Percentiles rank a stretch among this genome's conserved stretches.
Evolutionary conservation across 495 filamentous ascomycete genomes (phyloP).

Genomic region (Aspergillus steynii): DNA sequence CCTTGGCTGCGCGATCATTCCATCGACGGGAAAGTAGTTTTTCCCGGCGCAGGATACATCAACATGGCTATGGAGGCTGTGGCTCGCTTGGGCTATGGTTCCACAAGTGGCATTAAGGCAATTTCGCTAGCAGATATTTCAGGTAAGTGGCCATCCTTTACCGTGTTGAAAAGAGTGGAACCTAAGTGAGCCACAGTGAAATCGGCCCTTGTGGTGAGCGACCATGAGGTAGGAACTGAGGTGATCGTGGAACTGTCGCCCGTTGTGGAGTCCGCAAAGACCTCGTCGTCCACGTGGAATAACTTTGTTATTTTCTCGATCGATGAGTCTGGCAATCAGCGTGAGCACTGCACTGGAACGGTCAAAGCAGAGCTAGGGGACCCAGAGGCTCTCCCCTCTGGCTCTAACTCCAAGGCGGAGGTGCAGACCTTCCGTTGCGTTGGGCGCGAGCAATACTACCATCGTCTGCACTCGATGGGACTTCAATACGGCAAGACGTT

Average conservation of each 20-base stretch:
- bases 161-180: background rate
- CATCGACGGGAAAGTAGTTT: constrained; percentile 4
- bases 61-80: constrained; percentile 5
- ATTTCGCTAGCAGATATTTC: background rate
- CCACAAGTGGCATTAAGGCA: background rate
- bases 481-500: background rate
- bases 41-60: constrained; percentile 8
- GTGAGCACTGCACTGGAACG: constrained; percentile 4
- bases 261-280: background rate
- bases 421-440: background rate
- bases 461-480: background rate
- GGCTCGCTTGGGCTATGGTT: background rate
- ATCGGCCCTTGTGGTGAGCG: background rate
- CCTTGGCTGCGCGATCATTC: constrained; percentile 6
- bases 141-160: background rate
- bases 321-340: background rate
- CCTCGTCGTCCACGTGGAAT: background rate
- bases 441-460: background rate
- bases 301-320: constrained; percentile 1
- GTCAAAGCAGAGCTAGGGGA: background rate
- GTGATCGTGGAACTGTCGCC: background rate
- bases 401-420: background rate
- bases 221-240: constrained; percentile 1
- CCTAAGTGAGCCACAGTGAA: background rate
- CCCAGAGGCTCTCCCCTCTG: background rate